Evolutionary conservation across 768 basidiomycete genomes (phyloP).

Genomic region (Panus rudis): DNA sequence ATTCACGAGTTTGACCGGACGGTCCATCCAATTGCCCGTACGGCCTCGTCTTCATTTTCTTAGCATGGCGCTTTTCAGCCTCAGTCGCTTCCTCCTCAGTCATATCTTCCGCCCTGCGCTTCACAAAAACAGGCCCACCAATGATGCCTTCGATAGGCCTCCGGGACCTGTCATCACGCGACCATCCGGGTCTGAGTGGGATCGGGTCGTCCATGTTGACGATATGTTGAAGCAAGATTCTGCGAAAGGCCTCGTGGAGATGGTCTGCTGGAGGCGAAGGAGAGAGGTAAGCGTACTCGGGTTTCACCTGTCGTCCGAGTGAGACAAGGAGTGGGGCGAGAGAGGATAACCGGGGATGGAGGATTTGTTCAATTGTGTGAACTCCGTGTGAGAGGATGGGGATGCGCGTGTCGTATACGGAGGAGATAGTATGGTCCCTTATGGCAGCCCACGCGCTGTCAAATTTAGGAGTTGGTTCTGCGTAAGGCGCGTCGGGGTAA

Average conservation of each 20-base stretch:
- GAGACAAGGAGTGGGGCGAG: constrained; percentile 1
- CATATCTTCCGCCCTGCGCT: too few species aligned
- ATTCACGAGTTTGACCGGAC: too few species aligned
- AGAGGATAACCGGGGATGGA: background rate
- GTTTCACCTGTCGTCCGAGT: constrained; percentile 5
- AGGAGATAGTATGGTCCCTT: too few species aligned
- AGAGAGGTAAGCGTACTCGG: constrained; percentile 5
- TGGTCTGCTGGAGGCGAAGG: constrained; percentile 1
- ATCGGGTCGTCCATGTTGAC: constrained; percentile 4
- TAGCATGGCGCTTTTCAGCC: too few species aligned
- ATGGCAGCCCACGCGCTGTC: background rate
- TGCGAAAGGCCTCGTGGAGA: constrained; percentile 10
- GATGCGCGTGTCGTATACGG: too few species aligned
- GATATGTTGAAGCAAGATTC: constrained; percentile 10
- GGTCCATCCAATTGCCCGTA: too few species aligned
- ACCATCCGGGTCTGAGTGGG: constrained; percentile 1
- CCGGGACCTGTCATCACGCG: too few species aligned
- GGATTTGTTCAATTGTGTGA: background rate
- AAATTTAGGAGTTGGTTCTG: background rate
- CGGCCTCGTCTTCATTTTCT: too few species aligned
- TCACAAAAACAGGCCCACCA: too few species aligned
- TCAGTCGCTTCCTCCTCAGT: too few species aligned
- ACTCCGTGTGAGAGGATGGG: background rate
- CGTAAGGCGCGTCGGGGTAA: too few species aligned
- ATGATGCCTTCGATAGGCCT: too few species aligned